Evolutionary conservation across 2,329 filamentous ascomycete species (phyloP).

Genomic region (Ascosphaera apis): DNA sequence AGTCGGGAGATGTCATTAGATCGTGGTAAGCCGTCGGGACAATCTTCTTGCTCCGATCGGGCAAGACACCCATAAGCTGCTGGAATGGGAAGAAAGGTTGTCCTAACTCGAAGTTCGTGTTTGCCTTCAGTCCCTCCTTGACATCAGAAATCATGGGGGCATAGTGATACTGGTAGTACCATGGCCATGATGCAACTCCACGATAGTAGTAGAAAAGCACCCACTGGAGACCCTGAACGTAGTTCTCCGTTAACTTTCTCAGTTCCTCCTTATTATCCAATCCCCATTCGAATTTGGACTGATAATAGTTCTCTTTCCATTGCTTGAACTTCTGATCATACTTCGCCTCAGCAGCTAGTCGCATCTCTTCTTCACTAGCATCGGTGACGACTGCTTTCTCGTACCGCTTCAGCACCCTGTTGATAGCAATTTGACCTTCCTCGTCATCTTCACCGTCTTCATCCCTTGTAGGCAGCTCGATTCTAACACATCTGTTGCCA

Average conservation of each 20-base stretch:
- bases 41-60: conserved; percentile 91
- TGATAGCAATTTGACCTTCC: conserved; percentile 60
- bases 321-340: conserved; percentile 75
- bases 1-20: conserved; percentile 74
- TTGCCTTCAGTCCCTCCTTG: conserved; percentile 59
- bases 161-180: conserved; percentile 95
- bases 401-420: conserved; percentile 70
- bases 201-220: conserved; percentile 96
- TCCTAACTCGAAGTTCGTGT: conserved; percentile 80
- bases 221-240: conserved; percentile 94
- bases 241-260: conserved; percentile 71
- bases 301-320: conserved; percentile 93
- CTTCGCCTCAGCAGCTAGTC: conserved; percentile 55
- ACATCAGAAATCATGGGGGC: conserved; percentile 95
- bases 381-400: conserved; percentile 77
- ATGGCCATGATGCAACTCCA: conserved; percentile 93
- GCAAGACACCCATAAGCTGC: conserved; percentile 93
- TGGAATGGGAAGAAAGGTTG: conserved; percentile 90
- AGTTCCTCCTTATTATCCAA: conserved; percentile 61
- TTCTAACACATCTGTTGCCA: conserved; percentile 41
- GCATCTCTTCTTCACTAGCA: conserved; percentile 52
- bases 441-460: conserved; percentile 54
- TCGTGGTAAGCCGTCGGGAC: conserved; percentile 72
- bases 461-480: conserved; percentile 31
- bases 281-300: conserved; percentile 75